A percentile compares a stretch with the other conserved stretches of the same genome.
Conservation (phyloP, 352 stramenopile species). For the Halophytophthora polymorphica region DNA sequence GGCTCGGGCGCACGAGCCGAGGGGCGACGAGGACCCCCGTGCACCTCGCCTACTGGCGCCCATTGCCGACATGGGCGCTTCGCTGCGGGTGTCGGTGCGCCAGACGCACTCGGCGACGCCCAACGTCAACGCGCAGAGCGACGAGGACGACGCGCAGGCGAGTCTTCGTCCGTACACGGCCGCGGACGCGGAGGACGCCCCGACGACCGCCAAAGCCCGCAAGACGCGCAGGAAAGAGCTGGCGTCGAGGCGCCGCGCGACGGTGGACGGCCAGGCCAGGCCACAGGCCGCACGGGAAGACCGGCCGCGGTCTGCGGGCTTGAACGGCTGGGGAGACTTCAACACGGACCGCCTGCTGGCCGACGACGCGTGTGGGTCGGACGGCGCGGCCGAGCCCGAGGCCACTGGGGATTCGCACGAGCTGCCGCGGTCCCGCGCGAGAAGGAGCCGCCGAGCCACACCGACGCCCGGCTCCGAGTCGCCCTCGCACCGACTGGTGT, state of each 20-base stretch:
- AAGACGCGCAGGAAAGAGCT: slow-evolving; percentile 11
- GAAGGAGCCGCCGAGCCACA: slow-evolving; percentile 20
- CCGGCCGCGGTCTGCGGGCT: slow-evolving; percentile 22
- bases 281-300: slow-evolving; percentile 1
- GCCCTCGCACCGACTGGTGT: too few relatives aligned
- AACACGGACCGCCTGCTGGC: slow-evolving; percentile 45
- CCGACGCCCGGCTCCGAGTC: too few relatives aligned
- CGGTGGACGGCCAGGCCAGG: neutral
- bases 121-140: slow-evolving; percentile 1
- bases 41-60: neutral
- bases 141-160: neutral
- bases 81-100: neutral
- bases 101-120: slow-evolving; percentile 19
- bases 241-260: slow-evolving; percentile 1
- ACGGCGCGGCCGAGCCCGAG: slow-evolving; percentile 9
- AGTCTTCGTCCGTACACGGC: slow-evolving; percentile 15
- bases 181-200: slow-evolving; percentile 6
- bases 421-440: slow-evolving; percentile 4
- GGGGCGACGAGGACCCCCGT: too few relatives aligned
- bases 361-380: slow-evolving; percentile 6
- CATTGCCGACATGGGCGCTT: neutral
- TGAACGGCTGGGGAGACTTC: slow-evolving; percentile 56
- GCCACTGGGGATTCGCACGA: slow-evolving; percentile 2
- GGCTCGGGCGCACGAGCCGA: too few relatives aligned
- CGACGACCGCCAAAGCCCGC: neutral